These are phyloP conservation scores for Erucastrum elatum DNA, from an alignment of 345 rosid genomes.

Conservation along the genomic window DNA sequence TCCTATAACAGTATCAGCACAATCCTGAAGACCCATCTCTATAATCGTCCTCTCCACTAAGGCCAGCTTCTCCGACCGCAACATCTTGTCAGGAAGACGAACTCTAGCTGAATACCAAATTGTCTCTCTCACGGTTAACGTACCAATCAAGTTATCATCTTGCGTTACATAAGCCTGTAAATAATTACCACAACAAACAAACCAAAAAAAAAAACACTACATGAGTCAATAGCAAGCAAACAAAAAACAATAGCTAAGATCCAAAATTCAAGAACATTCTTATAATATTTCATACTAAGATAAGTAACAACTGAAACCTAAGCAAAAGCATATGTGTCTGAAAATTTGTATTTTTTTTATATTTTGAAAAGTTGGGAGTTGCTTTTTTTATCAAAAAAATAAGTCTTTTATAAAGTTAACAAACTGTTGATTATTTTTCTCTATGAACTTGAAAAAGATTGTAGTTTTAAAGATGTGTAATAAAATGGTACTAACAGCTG, in stretches of 20 bases:
- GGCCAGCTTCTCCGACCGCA: conserved; percentile 71
- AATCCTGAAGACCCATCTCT: conserved; percentile 98
- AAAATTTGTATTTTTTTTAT: not conserved
- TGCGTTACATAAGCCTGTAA: conserved; percentile 91
- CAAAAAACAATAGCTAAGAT: conserved; percentile 17
- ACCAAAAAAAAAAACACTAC: not conserved
- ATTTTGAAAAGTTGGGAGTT: not conserved
- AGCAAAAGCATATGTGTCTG: not conserved
- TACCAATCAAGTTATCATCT: conserved; percentile 95
- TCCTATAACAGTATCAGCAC: conserved; percentile 90
- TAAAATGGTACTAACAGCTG: conserved; percentile 63
- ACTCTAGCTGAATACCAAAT: conserved; percentile 80
- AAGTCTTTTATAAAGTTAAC: not conserved
- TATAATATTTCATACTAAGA: conserved; percentile 11
- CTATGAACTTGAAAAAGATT: not conserved
- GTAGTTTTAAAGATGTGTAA: not conserved
- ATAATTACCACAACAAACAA: not conserved
- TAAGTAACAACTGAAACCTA: conserved; percentile 24
- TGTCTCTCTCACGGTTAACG: conserved; percentile 90
- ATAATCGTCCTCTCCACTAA: conserved; percentile 80
- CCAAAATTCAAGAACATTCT: conserved; percentile 39
- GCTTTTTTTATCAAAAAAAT: not conserved
- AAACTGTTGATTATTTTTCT: too few species aligned
- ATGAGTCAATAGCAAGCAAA: not conserved
- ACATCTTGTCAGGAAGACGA: conserved; percentile 92